Evolutionary conservation across 192 early-diverging fungal species (phyloP), one percentile per base, ranked within the genome.

Genomic region (Backusella psychrophila): DNA sequence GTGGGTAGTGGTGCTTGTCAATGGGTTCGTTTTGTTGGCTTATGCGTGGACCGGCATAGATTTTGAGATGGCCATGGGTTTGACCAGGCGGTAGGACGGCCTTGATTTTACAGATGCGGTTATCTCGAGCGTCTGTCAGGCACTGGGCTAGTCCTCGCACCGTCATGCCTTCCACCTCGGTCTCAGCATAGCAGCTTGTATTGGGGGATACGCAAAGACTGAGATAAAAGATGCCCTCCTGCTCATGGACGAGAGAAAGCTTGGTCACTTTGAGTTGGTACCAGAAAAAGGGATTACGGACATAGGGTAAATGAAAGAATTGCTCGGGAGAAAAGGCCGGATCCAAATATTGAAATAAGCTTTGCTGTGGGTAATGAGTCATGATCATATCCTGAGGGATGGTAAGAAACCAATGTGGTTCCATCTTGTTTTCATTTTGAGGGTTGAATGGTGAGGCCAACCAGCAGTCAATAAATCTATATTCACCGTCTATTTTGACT

Each of bases 401-500:
- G 31, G 75, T 77, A 4, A 81, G 26, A 39, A 81, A 81, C 80
- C 80, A 81, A 26, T 77, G 75, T 7, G 38, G 8, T 66, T 81
- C 75, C 6, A 63, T 56, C 14, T 36, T 46, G 35, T 49, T 66
- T 2, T 81, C 66, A 44, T 53, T 83, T 21, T 78, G 76, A 4
- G 85, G 83, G 26, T 88, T 83, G 29, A 71, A 79, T 2, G 83
- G 85, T 23, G 85, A 88, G 1, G 83, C 87, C 4, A 88, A 75
- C 75, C 83, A 88, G 26, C 87, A 88, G 63, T 88, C 87, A n/a
- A 88, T 75, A 63, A 88, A 86, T 4, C 87, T 80, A 72, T 88
- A 88, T 41, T 82, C 82, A 3, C 87, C 85, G 11, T 85, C 85
- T 19, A 88, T 77, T 65, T 84, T 81, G 12, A 88, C 81, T 23